A percentile compares a stretch with the other conserved stretches of the same genome.
phyloP scores from a whole-genome alignment of 768 basidiomycete genomes.

The Royoungia palumana region DNA sequence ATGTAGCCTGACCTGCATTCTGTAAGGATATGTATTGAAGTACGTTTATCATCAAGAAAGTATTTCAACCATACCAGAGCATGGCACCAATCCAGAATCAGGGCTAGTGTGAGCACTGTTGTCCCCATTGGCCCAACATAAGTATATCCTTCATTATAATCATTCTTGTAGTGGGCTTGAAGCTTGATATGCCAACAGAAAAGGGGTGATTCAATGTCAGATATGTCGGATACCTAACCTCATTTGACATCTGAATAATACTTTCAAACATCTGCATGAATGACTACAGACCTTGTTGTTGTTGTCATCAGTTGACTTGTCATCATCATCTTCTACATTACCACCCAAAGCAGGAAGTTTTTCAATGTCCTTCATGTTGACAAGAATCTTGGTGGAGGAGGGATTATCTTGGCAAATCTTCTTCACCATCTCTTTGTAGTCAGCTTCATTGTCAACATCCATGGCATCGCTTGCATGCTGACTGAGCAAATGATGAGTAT shows the following conservation, averaged over 20 bases:
- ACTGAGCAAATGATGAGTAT: too few relatives aligned
- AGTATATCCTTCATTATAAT: not conserved
- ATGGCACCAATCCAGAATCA: not conserved
- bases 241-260: too few relatives aligned
- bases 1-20: not conserved
- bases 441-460: not conserved
- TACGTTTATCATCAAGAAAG: too few relatives aligned
- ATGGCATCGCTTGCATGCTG: not conserved
- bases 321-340: too few relatives aligned
- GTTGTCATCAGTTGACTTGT: too few relatives aligned
- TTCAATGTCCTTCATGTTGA: conserved; percentile 1
- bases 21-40: not conserved
- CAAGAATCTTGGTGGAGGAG: not conserved
- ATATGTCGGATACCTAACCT: too few relatives aligned
- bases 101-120: not conserved
- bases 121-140: not conserved
- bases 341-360: not conserved
- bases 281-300: too few relatives aligned
- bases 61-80: not conserved
- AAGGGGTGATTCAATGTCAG: too few relatives aligned
- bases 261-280: too few relatives aligned
- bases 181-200: not conserved
- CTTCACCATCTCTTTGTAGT: not conserved
- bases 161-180: not conserved
- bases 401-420: not conserved